Base-by-base conservation (phyloP, 139 green algal species). In the Chlamydomonas asymmetrica region DNA sequence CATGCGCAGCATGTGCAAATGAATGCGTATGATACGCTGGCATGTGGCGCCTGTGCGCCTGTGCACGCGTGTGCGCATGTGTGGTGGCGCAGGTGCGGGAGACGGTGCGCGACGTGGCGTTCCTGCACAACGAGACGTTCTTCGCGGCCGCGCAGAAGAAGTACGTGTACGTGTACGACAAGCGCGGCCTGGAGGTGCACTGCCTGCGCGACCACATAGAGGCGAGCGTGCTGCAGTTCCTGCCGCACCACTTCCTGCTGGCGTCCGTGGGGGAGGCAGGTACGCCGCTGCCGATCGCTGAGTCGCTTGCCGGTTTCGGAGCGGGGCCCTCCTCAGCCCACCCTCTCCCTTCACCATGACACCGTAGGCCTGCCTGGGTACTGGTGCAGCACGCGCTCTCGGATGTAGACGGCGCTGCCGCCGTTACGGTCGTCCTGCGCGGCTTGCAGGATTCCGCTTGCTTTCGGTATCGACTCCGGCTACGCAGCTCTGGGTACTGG, bases 91-190 rank as follows among this genome's bases (percentile, higher is more conserved):
- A 97, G 91, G 92, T 98, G 4, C 74, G 73, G n/a, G 96, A 99
- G 80, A 97, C 91, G 13, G 82, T 89, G 35, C 85, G 88, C 38
- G 94, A 97, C 67, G 92, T 97, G 5, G 78, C 70, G 8, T 96
- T 99, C 63, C 85, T 99, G 68, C 96, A 99, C 93, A 98, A 97
- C 78, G 92, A 98, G 72, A 80, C 82, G 18, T 98, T 98, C 79
- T 99, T 97, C 75, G 96, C 96, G 22, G 93, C 87, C 7, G 96
- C 96, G 20, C 96, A 99, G 86, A 92, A 88, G 34, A 91, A 86
- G 75, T 94, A 98, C 73, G 89, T 93, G 23, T 99, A 98, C 86
- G 96, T 99, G 5, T 99, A 99, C 71, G 95, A 99, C 87, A 96
- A 98, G 81, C 79, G 93, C 0, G 96, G 96, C 22, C 76, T 98